These are phyloP conservation scores for Allantophomopsis cytisporea DNA, from an alignment of 2,329 filamentous ascomycete species.

Conservation along the genomic window DNA sequence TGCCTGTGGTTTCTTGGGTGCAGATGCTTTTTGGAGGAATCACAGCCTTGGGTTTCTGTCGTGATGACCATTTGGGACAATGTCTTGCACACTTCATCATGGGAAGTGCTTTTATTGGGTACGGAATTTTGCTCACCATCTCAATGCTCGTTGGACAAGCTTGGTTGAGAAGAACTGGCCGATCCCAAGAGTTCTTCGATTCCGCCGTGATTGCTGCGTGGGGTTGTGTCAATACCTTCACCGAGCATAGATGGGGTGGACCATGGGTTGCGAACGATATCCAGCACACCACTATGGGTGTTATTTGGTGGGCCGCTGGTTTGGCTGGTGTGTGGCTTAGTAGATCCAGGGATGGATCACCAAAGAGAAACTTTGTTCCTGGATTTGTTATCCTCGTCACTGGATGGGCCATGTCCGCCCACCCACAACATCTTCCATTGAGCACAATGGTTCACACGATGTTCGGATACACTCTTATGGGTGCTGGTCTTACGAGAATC, in stretches of 20 bases:
- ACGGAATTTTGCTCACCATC: constrained; percentile 78
- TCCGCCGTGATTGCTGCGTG: constrained; percentile 81
- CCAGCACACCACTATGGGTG: constrained; percentile 98
- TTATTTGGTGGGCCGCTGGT: constrained; percentile 95
- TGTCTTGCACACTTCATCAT: constrained; percentile 97
- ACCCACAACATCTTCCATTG: constrained; percentile 72
- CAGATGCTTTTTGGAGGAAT: constrained; percentile 97
- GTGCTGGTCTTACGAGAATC: constrained; percentile 67
- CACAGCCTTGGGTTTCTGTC: constrained; percentile 82
- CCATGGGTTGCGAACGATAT: constrained; percentile 88
- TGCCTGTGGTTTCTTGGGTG: constrained; percentile 78
- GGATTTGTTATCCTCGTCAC: constrained; percentile 85
- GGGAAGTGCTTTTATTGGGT: constrained; percentile 91
- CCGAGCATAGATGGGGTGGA: constrained; percentile 86
- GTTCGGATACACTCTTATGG: constrained; percentile 95
- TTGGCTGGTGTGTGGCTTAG: constrained; percentile 88
- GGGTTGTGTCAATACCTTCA: constrained; percentile 97
- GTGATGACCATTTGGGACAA: constrained; percentile 80
- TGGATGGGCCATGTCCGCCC: constrained; percentile 89
- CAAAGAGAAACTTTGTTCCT: constrained; percentile 87
- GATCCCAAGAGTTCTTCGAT: constrained; percentile 96
- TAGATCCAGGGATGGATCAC: constrained; percentile 65
- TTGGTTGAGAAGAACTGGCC: constrained; percentile 70
- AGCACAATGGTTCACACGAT: constrained; percentile 79
- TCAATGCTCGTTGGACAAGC: constrained; percentile 77